Conservation (phyloP, 768 basidiomycete species). For the Suillus clintonianus region DNA sequence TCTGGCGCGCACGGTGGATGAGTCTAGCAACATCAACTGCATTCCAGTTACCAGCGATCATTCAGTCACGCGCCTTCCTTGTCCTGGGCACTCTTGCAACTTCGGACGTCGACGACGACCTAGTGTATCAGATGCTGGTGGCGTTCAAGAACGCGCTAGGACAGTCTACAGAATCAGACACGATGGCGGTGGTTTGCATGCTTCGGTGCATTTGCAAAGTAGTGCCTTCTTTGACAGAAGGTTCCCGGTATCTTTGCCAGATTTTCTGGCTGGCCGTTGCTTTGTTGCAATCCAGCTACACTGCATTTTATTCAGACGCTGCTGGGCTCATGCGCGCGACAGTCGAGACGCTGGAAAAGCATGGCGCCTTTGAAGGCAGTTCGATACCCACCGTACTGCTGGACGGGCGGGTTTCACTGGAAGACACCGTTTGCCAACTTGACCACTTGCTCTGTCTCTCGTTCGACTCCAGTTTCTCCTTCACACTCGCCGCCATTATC, state of each 20-base stretch:
- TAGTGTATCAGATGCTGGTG: constrained; percentile 90
- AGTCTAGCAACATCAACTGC: constrained; percentile 84
- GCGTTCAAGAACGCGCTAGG: constrained; percentile 75
- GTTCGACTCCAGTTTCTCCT: constrained; percentile 78
- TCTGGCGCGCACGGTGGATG: constrained; percentile 95
- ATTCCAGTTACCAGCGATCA: constrained; percentile 84
- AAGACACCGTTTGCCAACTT: constrained; percentile 68
- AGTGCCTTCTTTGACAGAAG: constrained; percentile 64
- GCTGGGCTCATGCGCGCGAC: constrained; percentile 65
- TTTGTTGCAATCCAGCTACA: constrained; percentile 76
- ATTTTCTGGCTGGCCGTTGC: constrained; percentile 90
- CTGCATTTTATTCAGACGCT: constrained; percentile 70
- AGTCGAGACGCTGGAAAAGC: constrained; percentile 61
- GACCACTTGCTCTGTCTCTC: constrained; percentile 74
- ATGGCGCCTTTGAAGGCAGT: constrained; percentile 55
- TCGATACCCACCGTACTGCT: constrained; percentile 61
- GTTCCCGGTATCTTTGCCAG: constrained; percentile 71
- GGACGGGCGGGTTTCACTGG: constrained; percentile 62
- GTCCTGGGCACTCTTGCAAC: constrained; percentile 81
- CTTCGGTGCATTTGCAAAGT: constrained; percentile 81
- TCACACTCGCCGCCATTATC: constrained; percentile 78
- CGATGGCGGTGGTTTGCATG: constrained; percentile 80
- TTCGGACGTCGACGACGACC: constrained; percentile 88
- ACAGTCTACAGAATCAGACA: constrained; percentile 69
- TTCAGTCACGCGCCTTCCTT: constrained; percentile 88